These are phyloP conservation scores for Penicillium sp. DNA, from an alignment of 2,329 filamentous ascomycete species.

Conservation along the genomic window DNA sequence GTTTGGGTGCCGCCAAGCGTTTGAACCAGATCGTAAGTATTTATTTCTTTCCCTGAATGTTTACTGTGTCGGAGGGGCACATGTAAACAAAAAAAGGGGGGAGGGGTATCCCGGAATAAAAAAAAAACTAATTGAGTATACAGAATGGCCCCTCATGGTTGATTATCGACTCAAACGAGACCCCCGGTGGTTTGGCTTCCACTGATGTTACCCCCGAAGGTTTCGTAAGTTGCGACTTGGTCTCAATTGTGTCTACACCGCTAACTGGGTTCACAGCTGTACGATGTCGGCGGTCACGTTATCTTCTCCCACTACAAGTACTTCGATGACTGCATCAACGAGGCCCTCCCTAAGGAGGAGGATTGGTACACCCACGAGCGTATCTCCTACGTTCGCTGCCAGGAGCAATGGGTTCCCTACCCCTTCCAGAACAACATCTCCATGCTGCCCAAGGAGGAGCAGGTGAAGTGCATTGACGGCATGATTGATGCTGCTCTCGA, in stretches of 20 bases:
- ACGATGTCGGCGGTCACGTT: conserved; percentile 97
- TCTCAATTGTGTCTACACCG: not conserved
- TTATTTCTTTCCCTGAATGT: not conserved
- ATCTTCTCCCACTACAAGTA: conserved; percentile 99
- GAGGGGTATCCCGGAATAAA: conserved; percentile 21
- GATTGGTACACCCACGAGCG: conserved; percentile 99
- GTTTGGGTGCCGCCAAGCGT: conserved; percentile 95
- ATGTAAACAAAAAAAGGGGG: conserved; percentile 13
- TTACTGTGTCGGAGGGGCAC: conserved; percentile 4
- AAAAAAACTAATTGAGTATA: conserved; percentile 24
- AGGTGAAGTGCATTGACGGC: conserved; percentile 90
- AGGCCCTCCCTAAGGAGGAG: conserved; percentile 87
- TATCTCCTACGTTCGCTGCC: conserved; percentile 98
- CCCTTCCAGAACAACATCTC: conserved; percentile 99
- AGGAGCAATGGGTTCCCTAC: conserved; percentile 94
- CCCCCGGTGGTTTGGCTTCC: conserved; percentile 89
- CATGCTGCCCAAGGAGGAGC: conserved; percentile 94
- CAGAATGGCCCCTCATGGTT: conserved; percentile 93
- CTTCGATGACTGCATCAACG: conserved; percentile 98
- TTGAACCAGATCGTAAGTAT: conserved; percentile 85
- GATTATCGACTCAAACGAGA: conserved; percentile 89
- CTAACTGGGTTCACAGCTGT: conserved; percentile 62
- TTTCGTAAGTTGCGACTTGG: conserved; percentile 69
- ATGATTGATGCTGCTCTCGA: conserved; percentile 93
- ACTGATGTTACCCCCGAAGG: conserved; percentile 94